Conservation (phyloP, 306 rosid species). For the Inga leiocalycina region DNA sequence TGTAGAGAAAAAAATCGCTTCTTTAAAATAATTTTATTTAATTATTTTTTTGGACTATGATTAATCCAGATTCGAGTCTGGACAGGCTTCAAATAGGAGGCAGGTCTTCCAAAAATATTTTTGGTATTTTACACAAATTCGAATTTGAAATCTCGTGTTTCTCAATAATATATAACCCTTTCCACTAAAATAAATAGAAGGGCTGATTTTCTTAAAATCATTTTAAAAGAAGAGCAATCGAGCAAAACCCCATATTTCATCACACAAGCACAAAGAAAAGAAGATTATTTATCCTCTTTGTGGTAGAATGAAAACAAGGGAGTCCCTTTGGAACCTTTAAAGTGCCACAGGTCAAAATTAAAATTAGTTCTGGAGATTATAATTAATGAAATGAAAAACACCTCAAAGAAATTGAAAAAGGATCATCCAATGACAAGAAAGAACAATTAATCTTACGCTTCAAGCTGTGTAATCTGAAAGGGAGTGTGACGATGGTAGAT, state of each 20-base stretch:
- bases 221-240: neutral
- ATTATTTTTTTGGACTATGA: neutral
- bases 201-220: neutral
- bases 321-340: neutral
- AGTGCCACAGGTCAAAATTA: neutral
- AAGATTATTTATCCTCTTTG: neutral
- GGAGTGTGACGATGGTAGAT: slow-evolving; percentile 51
- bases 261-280: neutral
- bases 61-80: too few species aligned
- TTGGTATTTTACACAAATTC: neutral
- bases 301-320: neutral
- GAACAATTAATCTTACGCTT: slow-evolving; percentile 46
- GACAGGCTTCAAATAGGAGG: neutral
- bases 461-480: slow-evolving; percentile 47
- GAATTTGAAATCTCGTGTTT: neutral
- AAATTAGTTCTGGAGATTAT: neutral
- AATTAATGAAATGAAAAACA: neutral
- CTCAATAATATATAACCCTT: neutral
- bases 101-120: neutral
- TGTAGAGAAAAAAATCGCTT: neutral
- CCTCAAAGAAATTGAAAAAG: neutral
- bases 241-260: neutral
- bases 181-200: neutral
- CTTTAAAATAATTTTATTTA: neutral
- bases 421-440: neutral